These are phyloP conservation scores for Dactylellina haptotyla DNA, from an alignment of 2,329 filamentous ascomycete species.

Conservation along the genomic window DNA sequence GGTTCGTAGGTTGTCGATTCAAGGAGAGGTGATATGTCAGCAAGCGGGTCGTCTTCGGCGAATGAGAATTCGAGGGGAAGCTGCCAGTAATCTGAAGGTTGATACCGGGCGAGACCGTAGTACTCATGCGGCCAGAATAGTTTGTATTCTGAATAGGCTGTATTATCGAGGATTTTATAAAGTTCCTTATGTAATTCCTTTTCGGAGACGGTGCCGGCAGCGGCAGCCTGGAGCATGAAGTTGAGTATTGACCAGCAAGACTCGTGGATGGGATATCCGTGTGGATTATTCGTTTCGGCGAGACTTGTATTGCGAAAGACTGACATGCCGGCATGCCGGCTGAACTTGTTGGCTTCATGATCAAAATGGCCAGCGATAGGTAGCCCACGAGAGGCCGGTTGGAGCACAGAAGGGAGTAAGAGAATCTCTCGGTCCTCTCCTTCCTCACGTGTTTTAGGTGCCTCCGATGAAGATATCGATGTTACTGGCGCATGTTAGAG, in stretches of 20 bases:
- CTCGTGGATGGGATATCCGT: slow-evolving; percentile 6
- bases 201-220: background rate
- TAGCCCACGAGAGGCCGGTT: background rate
- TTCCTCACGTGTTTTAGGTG: background rate
- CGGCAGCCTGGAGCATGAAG: background rate
- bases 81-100: background rate
- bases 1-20: background rate
- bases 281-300: background rate
- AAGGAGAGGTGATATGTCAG: background rate
- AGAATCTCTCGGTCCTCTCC: background rate
- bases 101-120: slow-evolving; percentile 11
- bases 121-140: slow-evolving; percentile 15
- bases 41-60: background rate
- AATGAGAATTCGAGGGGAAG: background rate
- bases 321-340: background rate
- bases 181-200: background rate
- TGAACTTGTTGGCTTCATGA: background rate
- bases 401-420: background rate
- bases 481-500: too few species aligned
- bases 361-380: background rate
- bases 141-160: background rate
- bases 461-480: too few species aligned
- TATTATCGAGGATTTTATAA: slow-evolving; percentile 14
- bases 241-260: slow-evolving; percentile 4
- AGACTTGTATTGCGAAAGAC: background rate